Base-by-base conservation (phyloP, 768 basidiomycete genomes). In the Psilocybe cubensis region DNA sequence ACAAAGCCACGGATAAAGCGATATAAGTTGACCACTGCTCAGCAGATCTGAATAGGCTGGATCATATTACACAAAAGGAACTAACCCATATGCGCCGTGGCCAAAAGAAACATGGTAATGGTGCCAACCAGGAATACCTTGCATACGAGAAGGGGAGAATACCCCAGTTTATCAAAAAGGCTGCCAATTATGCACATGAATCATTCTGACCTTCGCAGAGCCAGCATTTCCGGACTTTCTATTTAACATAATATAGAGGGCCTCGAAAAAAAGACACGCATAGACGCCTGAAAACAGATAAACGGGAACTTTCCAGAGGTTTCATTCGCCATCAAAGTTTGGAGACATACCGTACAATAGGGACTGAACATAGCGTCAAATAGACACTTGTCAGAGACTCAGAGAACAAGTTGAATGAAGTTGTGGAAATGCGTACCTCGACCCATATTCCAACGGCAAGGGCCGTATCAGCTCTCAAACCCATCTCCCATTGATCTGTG, bases 251-350 rank as follows among this genome's bases (percentile, higher is more conserved):
- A 65, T 57, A 38, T 60, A 61, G 29, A 58, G 48, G 10, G 64
- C 61, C 21, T 58, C 59, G 12, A 65, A 56, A 55, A 65, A 65
- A 12, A 65, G 64, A 41, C 56, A 63, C 12, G 59, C 59, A 43
- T 65, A 65, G 40, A 65, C 23, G n/a, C 63, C 63, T 64, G 35
- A 17, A 11, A n/a, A 33, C 4, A 20, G 20, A 21, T 12, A 33
- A 33, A 25, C 14, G 2, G 1, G 11, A 27, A 25, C 8, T 18
- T 14, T 44, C 9, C 10, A 29, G 23, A 18, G 20, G 11, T 24
- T 18, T 11, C 7, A n/a, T 17, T 11, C 8, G 6, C 8, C n/a
- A 52, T 9, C 20, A 31, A 44, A 23, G 17, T 45, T 7, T 2
- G 38, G 28, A 12, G 11, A 10, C 42, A 18, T 18, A 57, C 61